Evolutionary conservation across 2,329 filamentous ascomycete genomes (phyloP).

Genomic region (Dactylellina cionopaga): DNA sequence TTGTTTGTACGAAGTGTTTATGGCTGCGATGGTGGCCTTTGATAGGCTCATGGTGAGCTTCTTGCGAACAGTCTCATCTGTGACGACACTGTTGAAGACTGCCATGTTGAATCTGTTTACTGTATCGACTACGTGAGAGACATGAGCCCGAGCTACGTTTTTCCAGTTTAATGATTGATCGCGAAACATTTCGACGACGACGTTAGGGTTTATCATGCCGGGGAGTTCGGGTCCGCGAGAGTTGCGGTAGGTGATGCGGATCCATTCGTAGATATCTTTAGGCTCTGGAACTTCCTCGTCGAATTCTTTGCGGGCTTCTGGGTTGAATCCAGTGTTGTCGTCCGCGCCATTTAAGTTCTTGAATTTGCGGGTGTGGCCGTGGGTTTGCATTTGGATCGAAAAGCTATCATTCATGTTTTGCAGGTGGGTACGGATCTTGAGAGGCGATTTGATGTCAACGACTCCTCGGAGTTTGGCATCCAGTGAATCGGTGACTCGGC

Average conservation of each 20-base stretch:
- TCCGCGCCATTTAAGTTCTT: conserved; percentile 21
- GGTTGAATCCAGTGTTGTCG: neutral
- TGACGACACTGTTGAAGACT: conserved; percentile 63
- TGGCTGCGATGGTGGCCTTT: conserved; percentile 65
- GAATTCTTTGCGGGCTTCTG: neutral
- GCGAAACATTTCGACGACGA: conserved; percentile 65
- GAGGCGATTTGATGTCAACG: conserved; percentile 58
- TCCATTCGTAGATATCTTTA: conserved; percentile 63
- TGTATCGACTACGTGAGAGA: conserved; percentile 57
- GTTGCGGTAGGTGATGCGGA: conserved; percentile 61
- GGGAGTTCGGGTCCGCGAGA: conserved; percentile 67
- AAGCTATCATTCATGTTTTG: conserved; percentile 55
- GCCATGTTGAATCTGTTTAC: conserved; percentile 61
- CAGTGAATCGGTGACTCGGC: conserved; percentile 59
- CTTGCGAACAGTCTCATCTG: conserved; percentile 62
- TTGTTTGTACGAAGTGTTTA: conserved; percentile 63
- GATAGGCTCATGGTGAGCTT: conserved; percentile 63
- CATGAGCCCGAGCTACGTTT: conserved; percentile 64
- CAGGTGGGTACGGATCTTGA: conserved; percentile 57
- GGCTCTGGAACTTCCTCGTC: conserved; percentile 30
- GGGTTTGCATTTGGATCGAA: conserved; percentile 54
- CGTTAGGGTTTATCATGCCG: conserved; percentile 62
- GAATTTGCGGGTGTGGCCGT: conserved; percentile 58
- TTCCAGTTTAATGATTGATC: conserved; percentile 69
- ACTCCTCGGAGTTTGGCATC: conserved; percentile 59